These are phyloP conservation scores for Carnegiea gigantea DNA, from an alignment of 179 eudicot genomes.

Conservation along the genomic window DNA sequence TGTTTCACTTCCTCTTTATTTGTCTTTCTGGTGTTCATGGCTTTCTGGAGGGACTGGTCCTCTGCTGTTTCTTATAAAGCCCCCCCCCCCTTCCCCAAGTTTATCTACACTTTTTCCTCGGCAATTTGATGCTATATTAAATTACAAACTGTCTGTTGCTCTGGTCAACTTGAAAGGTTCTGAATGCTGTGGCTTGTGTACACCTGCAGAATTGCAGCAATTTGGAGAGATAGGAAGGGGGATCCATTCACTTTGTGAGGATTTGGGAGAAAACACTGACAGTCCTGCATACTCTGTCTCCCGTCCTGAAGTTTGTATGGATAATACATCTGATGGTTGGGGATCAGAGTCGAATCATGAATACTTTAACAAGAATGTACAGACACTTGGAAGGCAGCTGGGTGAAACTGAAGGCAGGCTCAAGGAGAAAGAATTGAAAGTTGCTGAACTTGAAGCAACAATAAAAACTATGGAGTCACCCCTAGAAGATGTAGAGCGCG, in stretches of 20 bases:
- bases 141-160: neutral
- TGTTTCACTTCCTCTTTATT: neutral
- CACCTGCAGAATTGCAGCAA: constrained; percentile 58
- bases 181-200: constrained; percentile 9
- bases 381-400: constrained; percentile 46
- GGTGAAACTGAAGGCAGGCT: constrained; percentile 41
- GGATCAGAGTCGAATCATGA: constrained; percentile 29
- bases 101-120: neutral
- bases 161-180: neutral
- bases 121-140: neutral
- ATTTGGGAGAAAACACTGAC: constrained; percentile 21
- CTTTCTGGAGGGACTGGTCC: neutral
- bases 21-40: neutral
- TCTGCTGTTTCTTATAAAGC: neutral
- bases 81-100: no score
- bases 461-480: constrained; percentile 25
- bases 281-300: constrained; percentile 19
- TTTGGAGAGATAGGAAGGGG: constrained; percentile 65
- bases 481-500: constrained; percentile 17
- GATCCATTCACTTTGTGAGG: constrained; percentile 34
- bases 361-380: constrained; percentile 29
- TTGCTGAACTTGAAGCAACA: constrained; percentile 40
- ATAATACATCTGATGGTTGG: constrained; percentile 25
- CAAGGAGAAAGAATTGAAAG: constrained; percentile 39
- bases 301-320: constrained; percentile 21